phyloP scores from a whole-genome alignment of 23 red algal species.

The Pyropia yezoensis region DNA sequence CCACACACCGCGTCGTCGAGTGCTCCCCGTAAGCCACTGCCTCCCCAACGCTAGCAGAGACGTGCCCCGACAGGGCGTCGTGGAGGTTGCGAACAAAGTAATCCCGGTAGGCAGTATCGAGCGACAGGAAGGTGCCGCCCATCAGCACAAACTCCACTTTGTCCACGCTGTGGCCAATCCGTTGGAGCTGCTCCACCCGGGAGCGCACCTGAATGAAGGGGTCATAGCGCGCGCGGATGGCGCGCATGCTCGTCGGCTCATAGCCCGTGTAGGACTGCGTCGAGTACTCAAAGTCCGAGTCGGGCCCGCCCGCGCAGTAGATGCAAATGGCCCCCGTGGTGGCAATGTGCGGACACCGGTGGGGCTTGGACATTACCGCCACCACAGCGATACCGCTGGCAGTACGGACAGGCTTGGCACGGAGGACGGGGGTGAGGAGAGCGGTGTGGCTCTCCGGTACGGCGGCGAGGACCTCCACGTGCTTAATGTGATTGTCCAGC shows the following conservation, averaged over 20 bases:
- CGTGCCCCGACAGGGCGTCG: conserved; percentile 88
- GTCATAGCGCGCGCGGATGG: conserved; percentile 95
- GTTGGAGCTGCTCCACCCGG: conserved; percentile 79
- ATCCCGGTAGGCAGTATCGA: conserved; percentile 82
- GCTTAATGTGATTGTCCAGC: conserved; percentile 71
- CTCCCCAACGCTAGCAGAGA: conserved; percentile 60
- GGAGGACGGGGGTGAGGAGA: conserved; percentile 64
- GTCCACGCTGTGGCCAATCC: conserved; percentile 85
- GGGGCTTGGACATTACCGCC: conserved; percentile 99
- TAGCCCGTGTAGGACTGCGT: conserved; percentile 96
- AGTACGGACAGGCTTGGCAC: conserved; percentile 90
- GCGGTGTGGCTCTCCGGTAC: conserved; percentile 39
- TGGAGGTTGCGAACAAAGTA: conserved; percentile 98
- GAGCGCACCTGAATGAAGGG: conserved; percentile 92
- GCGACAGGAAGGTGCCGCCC: conserved; percentile 96
- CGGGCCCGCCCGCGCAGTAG: conserved; percentile 97
- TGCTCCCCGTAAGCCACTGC: conserved; percentile 84
- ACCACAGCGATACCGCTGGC: conserved; percentile 92
- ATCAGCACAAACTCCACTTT: conserved; percentile 99
- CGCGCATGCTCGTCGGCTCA: conserved; percentile 97
- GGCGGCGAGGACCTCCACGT: conserved; percentile 86
- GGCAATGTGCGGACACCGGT: conserved; percentile 97
- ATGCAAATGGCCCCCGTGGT: conserved; percentile 97
- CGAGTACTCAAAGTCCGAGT: conserved; percentile 96
- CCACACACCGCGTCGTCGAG: conserved; percentile 69